Conservation (phyloP, 139 green algal species). For the Desmodesmus armatus region DNA sequence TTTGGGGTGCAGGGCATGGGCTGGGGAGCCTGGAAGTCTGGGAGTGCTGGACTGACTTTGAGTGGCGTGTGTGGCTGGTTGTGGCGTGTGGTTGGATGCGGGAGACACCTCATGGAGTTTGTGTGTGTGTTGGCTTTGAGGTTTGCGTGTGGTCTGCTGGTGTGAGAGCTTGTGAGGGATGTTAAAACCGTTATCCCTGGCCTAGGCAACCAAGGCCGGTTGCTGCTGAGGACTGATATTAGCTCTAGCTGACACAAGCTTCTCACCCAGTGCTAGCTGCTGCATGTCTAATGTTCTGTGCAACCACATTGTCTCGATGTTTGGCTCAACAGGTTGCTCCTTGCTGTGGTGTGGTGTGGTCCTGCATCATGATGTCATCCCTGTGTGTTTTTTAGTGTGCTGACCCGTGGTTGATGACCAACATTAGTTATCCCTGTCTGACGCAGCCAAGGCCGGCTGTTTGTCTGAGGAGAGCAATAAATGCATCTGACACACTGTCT, state of each 20-base stretch:
- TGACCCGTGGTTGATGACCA: slow-evolving; percentile 44
- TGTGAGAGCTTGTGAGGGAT: slow-evolving; percentile 48
- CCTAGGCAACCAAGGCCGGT: slow-evolving; percentile 55
- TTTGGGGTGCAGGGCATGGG: too few relatives aligned
- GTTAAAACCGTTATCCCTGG: slow-evolving; percentile 83
- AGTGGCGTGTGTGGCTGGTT: not conserved
- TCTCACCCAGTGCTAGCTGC: not conserved
- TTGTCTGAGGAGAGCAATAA: slow-evolving; percentile 78
- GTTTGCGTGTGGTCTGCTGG: too few relatives aligned
- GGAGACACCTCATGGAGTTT: too few relatives aligned
- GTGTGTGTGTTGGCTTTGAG: not conserved
- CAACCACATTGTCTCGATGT: too few relatives aligned
- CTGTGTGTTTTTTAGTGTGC: slow-evolving; percentile 2
- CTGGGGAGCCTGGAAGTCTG: too few relatives aligned
- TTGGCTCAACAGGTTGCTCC: too few relatives aligned
- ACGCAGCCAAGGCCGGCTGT: slow-evolving; percentile 65
- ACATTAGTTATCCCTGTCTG: slow-evolving; percentile 85
- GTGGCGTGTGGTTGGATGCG: not conserved
- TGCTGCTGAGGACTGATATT: not conserved
- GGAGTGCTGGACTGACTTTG: not conserved
- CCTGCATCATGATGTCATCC: too few relatives aligned
- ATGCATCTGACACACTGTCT: slow-evolving; percentile 80
- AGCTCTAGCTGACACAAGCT: slow-evolving; percentile 22
- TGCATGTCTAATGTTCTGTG: too few relatives aligned
- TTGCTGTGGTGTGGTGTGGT: too few relatives aligned